These are phyloP conservation scores for Auricularia sp. DNA, from an alignment of 768 basidiomycete genomes.

Conservation along the genomic window DNA sequence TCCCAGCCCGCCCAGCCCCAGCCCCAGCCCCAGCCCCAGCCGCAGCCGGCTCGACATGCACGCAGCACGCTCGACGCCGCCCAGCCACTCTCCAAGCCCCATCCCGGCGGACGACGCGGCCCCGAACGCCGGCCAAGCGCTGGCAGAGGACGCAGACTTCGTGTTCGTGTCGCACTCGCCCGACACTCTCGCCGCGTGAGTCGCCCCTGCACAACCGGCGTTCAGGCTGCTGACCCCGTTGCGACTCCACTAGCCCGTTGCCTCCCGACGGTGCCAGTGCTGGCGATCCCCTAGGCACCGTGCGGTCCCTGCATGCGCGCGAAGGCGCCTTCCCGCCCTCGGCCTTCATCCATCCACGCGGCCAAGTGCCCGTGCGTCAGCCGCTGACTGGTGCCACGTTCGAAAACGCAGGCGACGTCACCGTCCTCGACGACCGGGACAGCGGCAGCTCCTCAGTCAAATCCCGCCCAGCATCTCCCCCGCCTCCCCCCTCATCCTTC, in stretches of 20 bases:
- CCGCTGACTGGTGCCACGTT: background rate
- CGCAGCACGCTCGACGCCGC: background rate
- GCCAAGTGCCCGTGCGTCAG: background rate
- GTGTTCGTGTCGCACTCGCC: background rate
- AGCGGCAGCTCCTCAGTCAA: background rate
- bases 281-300: background rate
- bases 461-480: background rate
- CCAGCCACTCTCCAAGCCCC: background rate
- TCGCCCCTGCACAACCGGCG: background rate
- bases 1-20: slow-evolving; percentile 26
- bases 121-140: background rate
- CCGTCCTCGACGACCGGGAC: background rate
- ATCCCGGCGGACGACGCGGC: background rate
- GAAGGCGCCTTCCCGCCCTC: slow-evolving; percentile 62
- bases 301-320: slow-evolving; percentile 24
- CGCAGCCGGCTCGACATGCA: background rate
- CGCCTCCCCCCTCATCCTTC: background rate
- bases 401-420: background rate
- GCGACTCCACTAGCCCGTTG: background rate
- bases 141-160: background rate
- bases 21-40: slow-evolving; percentile 9
- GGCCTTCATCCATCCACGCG: background rate
- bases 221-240: background rate
- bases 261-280: background rate
- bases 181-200: background rate